These are phyloP conservation scores for Clohesyomyces aquaticus DNA, from an alignment of 495 filamentous ascomycete genomes.

Conservation along the genomic window DNA sequence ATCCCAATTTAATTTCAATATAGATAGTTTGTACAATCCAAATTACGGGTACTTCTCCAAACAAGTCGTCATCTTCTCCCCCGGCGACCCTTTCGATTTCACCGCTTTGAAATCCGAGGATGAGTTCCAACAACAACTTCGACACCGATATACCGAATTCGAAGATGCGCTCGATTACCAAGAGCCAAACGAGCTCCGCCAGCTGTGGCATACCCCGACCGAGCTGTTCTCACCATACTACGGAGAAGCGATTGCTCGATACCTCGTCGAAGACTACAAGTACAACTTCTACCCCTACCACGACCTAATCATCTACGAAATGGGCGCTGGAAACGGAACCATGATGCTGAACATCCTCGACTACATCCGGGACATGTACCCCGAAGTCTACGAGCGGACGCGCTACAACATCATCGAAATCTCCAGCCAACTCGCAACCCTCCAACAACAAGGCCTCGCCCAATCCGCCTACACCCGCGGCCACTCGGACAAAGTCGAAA, in stretches of 20 bases:
- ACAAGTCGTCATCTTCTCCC: conserved; percentile 93
- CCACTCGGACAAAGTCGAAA: conserved; percentile 85
- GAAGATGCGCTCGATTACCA: conserved; percentile 81
- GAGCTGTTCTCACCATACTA: conserved; percentile 97
- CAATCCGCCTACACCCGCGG: conserved; percentile 65
- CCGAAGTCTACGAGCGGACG: conserved; percentile 90
- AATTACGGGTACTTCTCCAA: conserved; percentile 98
- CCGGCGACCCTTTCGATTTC: conserved; percentile 93
- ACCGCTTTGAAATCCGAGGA: conserved; percentile 75
- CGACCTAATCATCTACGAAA: conserved; percentile 97
- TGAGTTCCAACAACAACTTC: conserved; percentile 75
- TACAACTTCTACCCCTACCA: conserved; percentile 91
- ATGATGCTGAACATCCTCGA: conserved; percentile 98
- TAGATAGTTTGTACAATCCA: conserved; percentile 96
- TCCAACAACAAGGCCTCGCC: conserved; percentile 73
- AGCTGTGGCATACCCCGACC: conserved; percentile 98
- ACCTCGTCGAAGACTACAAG: conserved; percentile 94
- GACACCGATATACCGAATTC: conserved; percentile 81
- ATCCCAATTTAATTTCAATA: not conserved
- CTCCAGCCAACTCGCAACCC: conserved; percentile 71
- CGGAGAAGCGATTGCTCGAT: conserved; percentile 92
- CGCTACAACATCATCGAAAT: conserved; percentile 97
- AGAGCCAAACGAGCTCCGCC: conserved; percentile 72
- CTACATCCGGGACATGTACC: conserved; percentile 87
- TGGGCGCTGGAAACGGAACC: conserved; percentile 96